Base-by-base conservation (phyloP, 176 grass and related monocot species). In the Bolboschoenus planiculmis region DNA sequence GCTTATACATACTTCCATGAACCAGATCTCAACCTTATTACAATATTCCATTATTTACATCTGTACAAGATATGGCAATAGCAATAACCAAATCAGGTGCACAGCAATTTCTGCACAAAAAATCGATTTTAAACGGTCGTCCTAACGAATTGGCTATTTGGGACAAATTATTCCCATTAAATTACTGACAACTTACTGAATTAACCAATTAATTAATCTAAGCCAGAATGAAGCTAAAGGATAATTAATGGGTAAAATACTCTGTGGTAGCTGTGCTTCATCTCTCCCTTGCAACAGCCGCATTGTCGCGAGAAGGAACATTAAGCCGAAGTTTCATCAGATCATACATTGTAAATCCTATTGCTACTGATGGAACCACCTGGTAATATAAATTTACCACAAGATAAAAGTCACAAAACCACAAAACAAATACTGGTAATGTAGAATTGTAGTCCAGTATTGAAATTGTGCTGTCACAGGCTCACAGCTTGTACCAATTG, bases 301-400 rank as follows among this genome's bases (percentile, higher is more conserved):
- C 85, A 62, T 93, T 86, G 40, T 99, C 90, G 85, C 91, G 87
- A 56, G 92, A 99, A 23, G 96, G 96, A 83, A 95, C 96, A 56
- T 91, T 86, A 83, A 95, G 92, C 80, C 87, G 86, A 82, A 84
- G 84, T 85, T 95, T 98, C 92, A 98, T 95, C 0, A 80, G 83
- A 87, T 98, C 92, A 6, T 95, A 99, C 64, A 91, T 84, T 46
- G 96, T 99, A 89, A 99, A 99, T 46, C 92, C 92, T 85, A 95
- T 99, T 47, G 96, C 96, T 81, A 99, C 96, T 1, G 89, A 99
- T 83, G 96, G 96, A 14, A 95, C 93, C 36, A 93, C 90, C 96
- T 91, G 86, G 20, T 68, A 34, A 10, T 56, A 78, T 65, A 30
- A 74, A 80, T 77, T 56, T 56, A 33, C 78, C 44, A 33, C 18